Evolutionary conservation across 1,284 basidiomycete genomes (phyloP).

Genomic region (Omphalotus olearius): DNA sequence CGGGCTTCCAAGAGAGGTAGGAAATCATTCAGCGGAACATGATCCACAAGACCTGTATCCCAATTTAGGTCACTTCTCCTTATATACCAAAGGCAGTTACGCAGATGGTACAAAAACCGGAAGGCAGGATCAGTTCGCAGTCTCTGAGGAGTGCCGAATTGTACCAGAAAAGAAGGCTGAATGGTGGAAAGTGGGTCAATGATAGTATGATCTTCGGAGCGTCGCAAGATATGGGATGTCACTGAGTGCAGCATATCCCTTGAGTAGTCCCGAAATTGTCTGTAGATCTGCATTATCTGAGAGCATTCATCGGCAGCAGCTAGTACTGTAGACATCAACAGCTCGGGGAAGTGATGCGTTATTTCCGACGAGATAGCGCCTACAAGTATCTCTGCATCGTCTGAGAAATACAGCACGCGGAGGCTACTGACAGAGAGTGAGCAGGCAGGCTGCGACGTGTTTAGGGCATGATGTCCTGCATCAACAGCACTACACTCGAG

Average conservation of each 20-base stretch:
- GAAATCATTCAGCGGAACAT: conserved; percentile 22
- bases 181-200: conserved; percentile 75
- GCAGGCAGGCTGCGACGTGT: background rate
- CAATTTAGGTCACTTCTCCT: conserved; percentile 10
- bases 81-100: conserved; percentile 47
- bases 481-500: conserved; percentile 1
- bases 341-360: conserved; percentile 43
- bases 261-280: conserved; percentile 26
- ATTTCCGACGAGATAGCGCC: conserved; percentile 29
- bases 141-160: conserved; percentile 59
- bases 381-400: conserved; percentile 24
- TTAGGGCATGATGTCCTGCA: background rate
- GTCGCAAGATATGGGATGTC: conserved; percentile 44
- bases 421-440: background rate
- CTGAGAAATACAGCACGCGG: background rate
- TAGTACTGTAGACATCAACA: conserved; percentile 32
- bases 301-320: conserved; percentile 26
- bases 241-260: conserved; percentile 27
- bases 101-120: conserved; percentile 70
- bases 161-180: conserved; percentile 77
- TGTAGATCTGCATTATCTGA: conserved; percentile 21
- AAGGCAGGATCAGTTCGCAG: conserved; percentile 63
- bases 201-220: conserved; percentile 43
- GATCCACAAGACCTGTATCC: background rate
- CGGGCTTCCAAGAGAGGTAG: conserved; percentile 35